These are phyloP conservation scores for Tulasnella sp. DNA, from an alignment of 768 basidiomycete species.

Conservation along the genomic window DNA sequence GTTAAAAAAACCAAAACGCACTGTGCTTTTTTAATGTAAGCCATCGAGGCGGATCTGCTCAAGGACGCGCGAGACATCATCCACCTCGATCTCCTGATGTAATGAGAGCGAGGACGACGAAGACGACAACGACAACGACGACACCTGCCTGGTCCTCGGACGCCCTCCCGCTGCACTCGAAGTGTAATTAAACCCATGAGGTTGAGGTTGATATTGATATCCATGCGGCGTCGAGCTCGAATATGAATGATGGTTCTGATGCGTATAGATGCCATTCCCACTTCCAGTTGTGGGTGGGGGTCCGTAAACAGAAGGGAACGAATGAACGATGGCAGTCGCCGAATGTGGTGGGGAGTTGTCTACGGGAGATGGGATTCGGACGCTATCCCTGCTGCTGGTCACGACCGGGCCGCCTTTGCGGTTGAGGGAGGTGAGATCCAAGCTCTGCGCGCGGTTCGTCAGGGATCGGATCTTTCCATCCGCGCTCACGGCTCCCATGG, in stretches of 20 bases:
- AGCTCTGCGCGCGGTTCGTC: constrained; percentile 78
- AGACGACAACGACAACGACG: constrained; percentile 1
- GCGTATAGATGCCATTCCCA: constrained; percentile 10
- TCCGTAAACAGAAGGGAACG: constrained; percentile 17
- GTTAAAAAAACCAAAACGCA: too few species aligned
- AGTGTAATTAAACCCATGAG: not conserved
- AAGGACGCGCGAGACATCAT: constrained; percentile 20
- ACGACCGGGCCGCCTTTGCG: constrained; percentile 26
- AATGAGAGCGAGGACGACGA: constrained; percentile 11
- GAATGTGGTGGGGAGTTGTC: constrained; percentile 6
- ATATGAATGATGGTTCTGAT: constrained; percentile 13
- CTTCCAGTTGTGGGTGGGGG: not conserved
- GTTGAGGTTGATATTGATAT: constrained; percentile 6
- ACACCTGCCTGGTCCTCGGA: not conserved
- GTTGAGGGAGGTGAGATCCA: constrained; percentile 81
- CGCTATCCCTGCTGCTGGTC: not conserved
- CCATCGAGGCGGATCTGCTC: constrained; percentile 17
- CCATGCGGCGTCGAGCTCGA: not conserved
- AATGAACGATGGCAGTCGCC: constrained; percentile 4
- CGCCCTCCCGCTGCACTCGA: not conserved
- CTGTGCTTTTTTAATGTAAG: not conserved
- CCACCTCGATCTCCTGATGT: not conserved
- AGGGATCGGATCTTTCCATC: constrained; percentile 62
- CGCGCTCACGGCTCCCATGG: constrained; percentile 50
- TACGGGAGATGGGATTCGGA: constrained; percentile 8